Evolutionary conservation across 805 yeast species (phyloP), one percentile per base, ranked within the genome.

Genomic region (Ogataea dorogensis): DNA sequence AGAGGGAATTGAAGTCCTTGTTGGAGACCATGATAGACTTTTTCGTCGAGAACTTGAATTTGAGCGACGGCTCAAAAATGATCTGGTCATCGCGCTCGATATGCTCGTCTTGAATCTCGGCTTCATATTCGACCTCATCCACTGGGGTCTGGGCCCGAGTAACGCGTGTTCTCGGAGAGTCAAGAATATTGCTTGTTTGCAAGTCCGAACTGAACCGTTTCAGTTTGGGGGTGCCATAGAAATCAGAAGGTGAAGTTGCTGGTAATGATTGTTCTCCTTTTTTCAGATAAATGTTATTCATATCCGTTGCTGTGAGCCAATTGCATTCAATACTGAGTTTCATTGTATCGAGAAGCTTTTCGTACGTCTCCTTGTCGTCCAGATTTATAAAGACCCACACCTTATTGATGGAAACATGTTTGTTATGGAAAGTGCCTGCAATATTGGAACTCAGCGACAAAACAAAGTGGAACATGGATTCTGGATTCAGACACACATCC

Each of bases 1-100:
- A 79, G 7, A 91, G 68, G 28, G 96, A 83, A 43, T 75, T 76
- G 57, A 84, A 86, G 54, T 93, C 98, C 24, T 75, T 69, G 41
- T 76, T 72, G 1, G 79, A 69, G 7, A 91, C 72, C 4, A 72
- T 70, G 45, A 84, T 71, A 1, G 63, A 58, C 25, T 75, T 70
- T 5, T 71, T 73, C 47, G 79, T 81, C 17, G 61, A 55, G 49
- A 87, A 79, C 12, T 61, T 62, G 45, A 74, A 70, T 20, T 64
- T 66, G 32, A 84, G 57, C 5, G 68, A 27, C 2, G 67, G 67
- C 5, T 40, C 30, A 23, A 57, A 60, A 5, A 48, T 40, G 7
- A 61, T 43, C 32, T 63, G 67, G 3, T 59, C 53, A 3, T 47
- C 46, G 14, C 42, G 49, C 1, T 56, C 49, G 9, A 62, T 47